These are phyloP conservation scores for Penicillium tannophilum DNA, from an alignment of 495 filamentous ascomycete species.

Conservation along the genomic window DNA sequence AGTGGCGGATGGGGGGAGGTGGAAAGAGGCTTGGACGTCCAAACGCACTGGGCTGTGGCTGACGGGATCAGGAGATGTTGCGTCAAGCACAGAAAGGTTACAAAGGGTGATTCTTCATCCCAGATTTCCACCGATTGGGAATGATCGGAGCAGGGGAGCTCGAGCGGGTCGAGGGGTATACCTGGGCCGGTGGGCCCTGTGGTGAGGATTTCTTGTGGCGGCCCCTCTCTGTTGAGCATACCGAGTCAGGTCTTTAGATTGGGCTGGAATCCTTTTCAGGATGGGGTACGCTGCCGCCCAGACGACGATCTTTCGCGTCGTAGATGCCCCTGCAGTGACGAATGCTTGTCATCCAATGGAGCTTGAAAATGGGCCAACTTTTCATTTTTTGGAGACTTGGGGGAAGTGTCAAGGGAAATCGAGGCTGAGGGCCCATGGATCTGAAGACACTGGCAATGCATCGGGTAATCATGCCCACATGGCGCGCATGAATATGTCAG, in stretches of 20 bases:
- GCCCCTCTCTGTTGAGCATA: neutral
- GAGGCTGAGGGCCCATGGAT: neutral
- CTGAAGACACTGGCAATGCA: neutral
- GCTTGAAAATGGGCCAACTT: neutral
- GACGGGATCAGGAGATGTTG: neutral
- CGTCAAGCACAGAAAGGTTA: neutral
- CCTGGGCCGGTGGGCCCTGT: constrained; percentile 1
- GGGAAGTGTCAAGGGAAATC: neutral
- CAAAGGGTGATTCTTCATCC: neutral
- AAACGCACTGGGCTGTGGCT: neutral
- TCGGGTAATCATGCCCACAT: neutral
- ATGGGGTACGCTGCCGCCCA: neutral
- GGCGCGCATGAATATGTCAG: neutral
- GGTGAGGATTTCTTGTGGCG: constrained; percentile 6
- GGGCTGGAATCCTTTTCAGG: constrained; percentile 1
- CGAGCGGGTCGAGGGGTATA: constrained; percentile 4
- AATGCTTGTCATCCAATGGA: constrained; percentile 15
- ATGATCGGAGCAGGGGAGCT: constrained; percentile 6
- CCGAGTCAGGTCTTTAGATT: neutral
- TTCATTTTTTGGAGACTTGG: neutral
- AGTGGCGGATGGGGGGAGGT: constrained; percentile 1
- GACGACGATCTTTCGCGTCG: constrained; percentile 4
- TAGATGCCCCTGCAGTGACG: constrained; percentile 7
- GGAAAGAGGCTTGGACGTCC: constrained; percentile 3
- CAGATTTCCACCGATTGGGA: constrained; percentile 1